Evolutionary conservation across 2,329 filamentous ascomycete genomes (phyloP), one percentile per base, ranked within the genome.

Genomic region (Macrophomina tecta): DNA sequence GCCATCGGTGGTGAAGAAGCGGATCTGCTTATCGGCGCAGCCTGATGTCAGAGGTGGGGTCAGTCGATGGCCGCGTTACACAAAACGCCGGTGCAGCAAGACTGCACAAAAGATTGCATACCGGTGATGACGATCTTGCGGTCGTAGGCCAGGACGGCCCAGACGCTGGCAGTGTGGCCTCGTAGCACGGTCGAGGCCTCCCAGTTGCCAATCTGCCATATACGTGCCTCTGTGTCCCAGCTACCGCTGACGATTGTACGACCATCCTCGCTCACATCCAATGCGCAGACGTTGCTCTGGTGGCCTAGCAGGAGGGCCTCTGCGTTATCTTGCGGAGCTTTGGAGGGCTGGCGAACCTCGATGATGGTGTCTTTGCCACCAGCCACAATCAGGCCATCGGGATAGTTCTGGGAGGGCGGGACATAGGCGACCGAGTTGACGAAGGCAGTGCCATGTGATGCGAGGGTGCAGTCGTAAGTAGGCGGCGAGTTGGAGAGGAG

Each of bases 361-460:
- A 99, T 94, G 70, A 98, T 91, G 38, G 92, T 90, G 75, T 98
- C 95, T 75, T 94, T 92, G 67, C 95, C 95, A 70, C 92, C 93
- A 0, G 94, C 95, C 7, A 97, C 84, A 46, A 98, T 85, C 4
- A 97, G 85, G 12, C 95, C 95, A 64, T 95, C 86, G 0, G 92
- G 88, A 71, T 89, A 90, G 7, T 87, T 83, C 61, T 85, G 75
- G 14, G 87, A 90, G 0, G 94, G 88, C 1, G 89, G 89, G 0
- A 93, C 82, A 72, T 91, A 96, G 67, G 93, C 85, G 53, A 99
- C 78, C 3, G 91, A 88, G 80, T 97, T 99, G 81, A 98, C 88
- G 75, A 95, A 99, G 69, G 92, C 89, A 49, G 91, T 87, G 68
- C 92, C 92, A 70, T 94, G 90, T 49, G 90, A 90, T 67, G 91